Evolutionary conservation across 257 asterid genomes (phyloP), one percentile per base, ranked within the genome.

Genomic region (Catharanthus roseus): DNA sequence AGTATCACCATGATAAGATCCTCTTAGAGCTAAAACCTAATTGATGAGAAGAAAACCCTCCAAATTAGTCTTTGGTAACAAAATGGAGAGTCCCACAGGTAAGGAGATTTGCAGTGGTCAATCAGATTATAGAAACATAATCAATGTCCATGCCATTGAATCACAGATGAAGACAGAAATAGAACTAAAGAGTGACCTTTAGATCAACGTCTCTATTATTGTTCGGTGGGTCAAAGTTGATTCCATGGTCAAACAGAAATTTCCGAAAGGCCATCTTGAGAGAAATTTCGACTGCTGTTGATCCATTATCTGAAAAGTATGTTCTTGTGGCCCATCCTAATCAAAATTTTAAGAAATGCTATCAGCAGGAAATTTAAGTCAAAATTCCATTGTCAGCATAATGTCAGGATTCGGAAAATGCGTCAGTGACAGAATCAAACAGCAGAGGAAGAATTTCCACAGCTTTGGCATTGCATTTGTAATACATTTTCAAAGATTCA

Each of bases 1-100:
- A 68, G 99, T 95, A 86, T 95, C 99, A 41, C 99, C 99, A 77
- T 95, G 99, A 87, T 95, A 91, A 69, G 97, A 89, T 79, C 99
- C 99, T 72, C 77, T 89, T 65, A 95, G 95, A 70, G 96, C 97
- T 81, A 95, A 86, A 74, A 95, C 99, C 99, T 93, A 74, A 74
- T 69, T 70, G 39, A 42, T 33, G 67, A 73, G 72, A 76, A 53
- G 9, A 69, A 42, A 68, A 68, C 47, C 49, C 36, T 67, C 65
- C 56, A 67, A 23, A 44, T 78, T 72, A 72, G 55, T 63, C 71
- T 70, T 23, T 44, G 23, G 19, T 44, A 72, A 38, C 61, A 54
- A 38, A 65, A 51, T 33, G 39, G 15, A 6, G 5, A 19, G 3
- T 8, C 21, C 11, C 42, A 11, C 15, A 61, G 5, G 19, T 33